Base-by-base conservation (phyloP, 768 basidiomycete species). In the Dacryopinax spathularia region DNA sequence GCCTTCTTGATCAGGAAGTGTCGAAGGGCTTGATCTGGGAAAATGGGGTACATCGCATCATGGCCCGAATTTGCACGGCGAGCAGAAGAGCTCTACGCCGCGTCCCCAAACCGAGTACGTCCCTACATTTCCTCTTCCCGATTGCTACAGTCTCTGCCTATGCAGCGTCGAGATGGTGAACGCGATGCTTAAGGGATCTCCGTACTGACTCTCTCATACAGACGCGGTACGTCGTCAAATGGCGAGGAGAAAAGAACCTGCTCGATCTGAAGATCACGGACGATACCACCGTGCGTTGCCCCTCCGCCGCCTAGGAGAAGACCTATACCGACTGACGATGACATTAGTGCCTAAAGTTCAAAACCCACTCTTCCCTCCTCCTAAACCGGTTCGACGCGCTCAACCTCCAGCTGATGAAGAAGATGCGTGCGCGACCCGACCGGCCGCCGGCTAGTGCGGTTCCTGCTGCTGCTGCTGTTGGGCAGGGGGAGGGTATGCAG, bases 331-430 rank as follows among this genome's bases (percentile, higher is more conserved):
- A 15, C 22, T 18, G 9, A 34, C 62, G 43, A 20, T 64, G 35
- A 25, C 34, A 39, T n/a, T 18, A 98, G 95, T 95, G 92, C 73
- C 80, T 97, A 69, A 96, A 94, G 75, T 97, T 95, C 80, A 92
- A 94, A 75, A 95, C 94, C 1, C 85, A 87, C 69, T 96, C 93
- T 1, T 91, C 89, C 60, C 86, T 95, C 72, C 91, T 91, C 76
- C 85, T 98, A 67, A 96, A 97, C 79, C 88, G 94, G 68, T 97
- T 98, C 76, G 93, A 97, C 74, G 81, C 86, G 6, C 80, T 98
- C 65, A 96, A 95, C 72, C 81, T 88, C 41, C 84, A 87, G 6
- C 78, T 96, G 61, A 88, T 91, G 79, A 82, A 86, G 69, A 88
- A 87, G 75, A 91, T 92, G 86, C 87, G 84, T 71, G 91, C 92